Percentiles rank a stretch among this genome's conserved stretches.
These are phyloP conservation scores for Russula sp. DNA, from an alignment of 768 basidiomycete species.

Conservation along the genomic window DNA sequence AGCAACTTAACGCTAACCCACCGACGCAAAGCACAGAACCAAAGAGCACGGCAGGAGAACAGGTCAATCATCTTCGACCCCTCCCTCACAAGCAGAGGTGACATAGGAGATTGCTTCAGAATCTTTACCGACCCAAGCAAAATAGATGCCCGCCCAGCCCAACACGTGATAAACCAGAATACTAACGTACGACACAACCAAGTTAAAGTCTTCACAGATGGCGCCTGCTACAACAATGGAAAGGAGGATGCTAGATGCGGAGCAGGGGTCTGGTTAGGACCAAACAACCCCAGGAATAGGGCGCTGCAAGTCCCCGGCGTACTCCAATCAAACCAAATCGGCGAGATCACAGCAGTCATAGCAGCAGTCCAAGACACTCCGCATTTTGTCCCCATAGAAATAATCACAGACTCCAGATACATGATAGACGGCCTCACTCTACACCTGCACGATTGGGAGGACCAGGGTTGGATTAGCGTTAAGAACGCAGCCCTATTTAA, in stretches of 20 bases:
- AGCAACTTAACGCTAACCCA: not conserved
- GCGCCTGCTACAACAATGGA: no score
- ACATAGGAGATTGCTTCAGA: not conserved
- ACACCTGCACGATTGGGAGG: not conserved
- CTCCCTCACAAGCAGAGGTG: no score
- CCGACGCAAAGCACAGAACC: not conserved
- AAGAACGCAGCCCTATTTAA: no score
- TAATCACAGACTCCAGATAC: not conserved
- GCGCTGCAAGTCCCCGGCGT: not conserved
- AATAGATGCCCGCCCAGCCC: not conserved
- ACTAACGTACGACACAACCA: no score
- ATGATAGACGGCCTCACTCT: not conserved
- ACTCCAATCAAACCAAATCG: not conserved
- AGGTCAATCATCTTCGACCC: no score
- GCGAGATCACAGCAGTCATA: not conserved
- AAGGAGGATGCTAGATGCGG: no score
- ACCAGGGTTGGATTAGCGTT: no score
- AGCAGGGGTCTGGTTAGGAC: conserved; percentile 13
- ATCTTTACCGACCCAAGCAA: not conserved
- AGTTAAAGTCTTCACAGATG: conserved; percentile 25
- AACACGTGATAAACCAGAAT: no score
- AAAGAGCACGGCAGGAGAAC: not conserved
- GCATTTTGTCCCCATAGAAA: not conserved
- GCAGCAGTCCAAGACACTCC: not conserved
- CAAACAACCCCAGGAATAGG: not conserved